phyloP scores from a whole-genome alignment of 2,329 filamentous ascomycete species.

The Colletotrichum liriopes region DNA sequence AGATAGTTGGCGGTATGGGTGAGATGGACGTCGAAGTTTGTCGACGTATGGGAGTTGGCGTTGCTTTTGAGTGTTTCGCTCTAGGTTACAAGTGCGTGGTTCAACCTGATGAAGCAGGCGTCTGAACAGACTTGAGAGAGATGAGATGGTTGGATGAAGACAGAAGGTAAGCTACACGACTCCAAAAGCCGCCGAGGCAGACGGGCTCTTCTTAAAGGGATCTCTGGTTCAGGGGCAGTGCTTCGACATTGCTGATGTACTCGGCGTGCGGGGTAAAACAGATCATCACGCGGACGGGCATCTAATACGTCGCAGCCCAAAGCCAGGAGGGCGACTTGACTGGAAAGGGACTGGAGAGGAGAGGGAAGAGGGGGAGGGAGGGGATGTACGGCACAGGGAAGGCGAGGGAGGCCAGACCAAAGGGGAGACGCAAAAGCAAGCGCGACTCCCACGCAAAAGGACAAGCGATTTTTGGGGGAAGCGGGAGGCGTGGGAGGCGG shows the following conservation, averaged over 20 bases:
- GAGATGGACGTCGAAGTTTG: not conserved
- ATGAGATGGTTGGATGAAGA: slow-evolving; percentile 24
- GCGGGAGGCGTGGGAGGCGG: not conserved
- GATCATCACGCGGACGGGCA: slow-evolving; percentile 42
- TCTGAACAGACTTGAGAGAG: not conserved
- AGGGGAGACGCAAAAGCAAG: slow-evolving; percentile 12
- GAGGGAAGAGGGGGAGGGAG: not conserved
- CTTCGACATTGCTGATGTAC: slow-evolving; percentile 26
- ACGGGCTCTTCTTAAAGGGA: slow-evolving; percentile 36
- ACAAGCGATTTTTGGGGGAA: not conserved
- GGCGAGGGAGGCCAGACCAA: slow-evolving; percentile 15
- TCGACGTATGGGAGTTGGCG: not conserved
- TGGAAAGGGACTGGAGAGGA: slow-evolving; percentile 2
- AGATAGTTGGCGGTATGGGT: not conserved
- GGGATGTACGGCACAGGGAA: not conserved
- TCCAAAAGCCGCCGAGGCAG: slow-evolving; percentile 9
- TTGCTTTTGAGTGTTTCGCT: not conserved
- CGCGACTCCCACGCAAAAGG: not conserved
- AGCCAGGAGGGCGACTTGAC: not conserved
- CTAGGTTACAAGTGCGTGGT: not conserved
- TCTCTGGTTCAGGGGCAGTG: slow-evolving; percentile 37
- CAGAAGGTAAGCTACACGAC: not conserved
- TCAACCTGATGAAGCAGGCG: not conserved
- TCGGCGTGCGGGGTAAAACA: slow-evolving; percentile 44
- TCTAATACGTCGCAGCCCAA: slow-evolving; percentile 33